Base-by-base conservation (phyloP, 2,329 filamentous ascomycete species). In the Pyrenochaeta sp. region DNA sequence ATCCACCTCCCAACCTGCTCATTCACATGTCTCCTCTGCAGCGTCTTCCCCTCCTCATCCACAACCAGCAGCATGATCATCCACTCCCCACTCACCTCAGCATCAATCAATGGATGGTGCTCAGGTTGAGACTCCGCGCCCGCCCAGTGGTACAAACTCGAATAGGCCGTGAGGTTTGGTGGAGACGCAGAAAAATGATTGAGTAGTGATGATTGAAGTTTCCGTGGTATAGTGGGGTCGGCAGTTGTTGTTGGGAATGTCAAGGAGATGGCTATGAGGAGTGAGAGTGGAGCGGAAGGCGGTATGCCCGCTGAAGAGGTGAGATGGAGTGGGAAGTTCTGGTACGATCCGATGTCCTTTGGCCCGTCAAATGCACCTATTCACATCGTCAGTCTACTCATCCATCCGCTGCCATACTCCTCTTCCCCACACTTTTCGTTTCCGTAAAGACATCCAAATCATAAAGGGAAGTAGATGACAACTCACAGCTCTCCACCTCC, bases 81-180 rank as follows among this genome's bases (percentile, higher is more conserved):
- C 50, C 50, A 58, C 15, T 41, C 23, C 3, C 48, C 53, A 11
- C 37, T 43, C 6, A 38, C 29, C 3, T 41, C 44, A 1, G 36
- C 28, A 1, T 41, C 43, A 24, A 59, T 58, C 9, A 24, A 3
- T 2, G 55, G 53, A 36, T 59, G 57, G 41, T 42, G 29, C 6
- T 51, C 35, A 2, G 57, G 57, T 29, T 59, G 55, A 7, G 45
- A 43, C n/a, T 45, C 45, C 2, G 28, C 20, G 3, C 48, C 49
- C 3, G 27, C 21, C 32, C 51, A 46, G 6, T 20, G 42, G 24
- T 60, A 58, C 3, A 58, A 1, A 4, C 31, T 47, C 6, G 37
- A 35, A 6, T 22, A 45, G 6, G 29, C 17, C 5, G 22, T 34
- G 10, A 48, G 35, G 19, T 11, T 20, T 13, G 41, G 17, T 13